Conservation (phyloP, 2,329 filamentous ascomycete species). For the Trichoderma sp. region DNA sequence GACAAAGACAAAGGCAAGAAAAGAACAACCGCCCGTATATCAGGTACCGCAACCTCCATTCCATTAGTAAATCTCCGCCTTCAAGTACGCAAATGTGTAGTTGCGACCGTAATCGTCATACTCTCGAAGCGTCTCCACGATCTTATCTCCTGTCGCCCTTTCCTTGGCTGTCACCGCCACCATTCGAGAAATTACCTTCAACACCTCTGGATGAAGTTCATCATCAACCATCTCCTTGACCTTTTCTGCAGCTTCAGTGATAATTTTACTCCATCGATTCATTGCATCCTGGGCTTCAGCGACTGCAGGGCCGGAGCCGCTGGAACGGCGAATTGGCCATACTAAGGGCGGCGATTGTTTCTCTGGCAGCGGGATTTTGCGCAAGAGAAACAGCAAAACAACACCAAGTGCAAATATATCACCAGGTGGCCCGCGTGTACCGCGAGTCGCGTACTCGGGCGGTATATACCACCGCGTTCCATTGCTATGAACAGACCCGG, state of each 20-base stretch:
- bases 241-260: neutral
- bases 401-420: slow-evolving; percentile 2
- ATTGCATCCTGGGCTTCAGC: no score
- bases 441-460: neutral
- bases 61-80: neutral
- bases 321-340: no score
- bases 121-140: neutral
- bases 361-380: neutral
- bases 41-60: no score
- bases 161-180: neutral
- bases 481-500: neutral
- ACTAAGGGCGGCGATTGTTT: neutral
- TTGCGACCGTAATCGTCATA: neutral
- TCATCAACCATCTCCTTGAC: neutral
- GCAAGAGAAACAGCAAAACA: neutral
- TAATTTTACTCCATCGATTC: no score
- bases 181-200: neutral
- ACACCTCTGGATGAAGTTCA: neutral
- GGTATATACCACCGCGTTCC: neutral
- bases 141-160: neutral
- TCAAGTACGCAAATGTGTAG: neutral
- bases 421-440: neutral
- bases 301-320: no score
- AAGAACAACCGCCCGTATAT: no score
- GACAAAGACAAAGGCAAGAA: no score